Conservation (phyloP, 371 early-diverging fungal species). For the Haplosporangium sp. region DNA sequence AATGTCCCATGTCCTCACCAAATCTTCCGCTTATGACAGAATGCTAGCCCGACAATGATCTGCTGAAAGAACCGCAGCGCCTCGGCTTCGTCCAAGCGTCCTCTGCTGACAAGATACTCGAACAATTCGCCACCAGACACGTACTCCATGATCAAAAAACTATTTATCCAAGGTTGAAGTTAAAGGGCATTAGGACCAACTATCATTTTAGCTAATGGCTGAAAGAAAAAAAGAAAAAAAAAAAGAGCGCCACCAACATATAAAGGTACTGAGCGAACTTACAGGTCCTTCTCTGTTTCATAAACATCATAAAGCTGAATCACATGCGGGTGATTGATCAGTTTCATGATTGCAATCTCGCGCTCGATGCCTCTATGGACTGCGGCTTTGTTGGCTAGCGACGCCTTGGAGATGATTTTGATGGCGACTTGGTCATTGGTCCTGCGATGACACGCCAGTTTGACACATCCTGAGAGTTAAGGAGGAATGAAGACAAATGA, state of each 20-base stretch:
- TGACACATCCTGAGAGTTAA: constrained; percentile 77
- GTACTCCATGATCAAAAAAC: constrained; percentile 96
- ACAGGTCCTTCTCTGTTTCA: constrained; percentile 84
- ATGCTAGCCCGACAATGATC: constrained; percentile 93
- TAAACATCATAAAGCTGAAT: constrained; percentile 92
- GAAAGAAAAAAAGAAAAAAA: neutral
- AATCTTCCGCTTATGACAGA: constrained; percentile 92
- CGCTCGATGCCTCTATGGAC: constrained; percentile 88
- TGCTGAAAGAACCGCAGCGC: constrained; percentile 96
- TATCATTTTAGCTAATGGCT: neutral
- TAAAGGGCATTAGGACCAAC: no score
- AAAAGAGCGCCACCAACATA: constrained; percentile 13
- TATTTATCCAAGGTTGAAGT: no score
- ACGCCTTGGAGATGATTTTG: constrained; percentile 86
- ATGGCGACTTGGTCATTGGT: constrained; percentile 86
- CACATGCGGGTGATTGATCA: constrained; percentile 93
- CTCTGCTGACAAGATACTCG: constrained; percentile 91
- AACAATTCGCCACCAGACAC: constrained; percentile 97
- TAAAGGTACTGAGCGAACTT: constrained; percentile 36
- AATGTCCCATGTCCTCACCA: constrained; percentile 63
- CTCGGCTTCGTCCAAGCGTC: constrained; percentile 86
- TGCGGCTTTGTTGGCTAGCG: constrained; percentile 66
- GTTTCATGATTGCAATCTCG: constrained; percentile 94
- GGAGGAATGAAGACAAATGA: neutral
- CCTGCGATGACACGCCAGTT: constrained; percentile 80